These are phyloP conservation scores for Combretum micranthum DNA, from an alignment of 345 rosid genomes.

Conservation along the genomic window DNA sequence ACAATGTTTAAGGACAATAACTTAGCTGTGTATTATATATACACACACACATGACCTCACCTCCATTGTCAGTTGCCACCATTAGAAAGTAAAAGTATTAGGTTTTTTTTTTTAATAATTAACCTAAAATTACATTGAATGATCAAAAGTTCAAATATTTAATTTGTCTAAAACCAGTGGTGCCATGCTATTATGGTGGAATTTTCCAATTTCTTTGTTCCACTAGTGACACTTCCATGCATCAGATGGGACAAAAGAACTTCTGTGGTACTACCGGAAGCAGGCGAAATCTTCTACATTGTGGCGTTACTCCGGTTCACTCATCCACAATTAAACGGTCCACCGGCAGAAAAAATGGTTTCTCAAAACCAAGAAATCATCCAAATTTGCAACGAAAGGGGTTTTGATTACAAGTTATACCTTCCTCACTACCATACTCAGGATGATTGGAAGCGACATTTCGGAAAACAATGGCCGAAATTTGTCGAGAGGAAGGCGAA, in stretches of 20 bases:
- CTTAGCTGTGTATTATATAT: too few relatives aligned
- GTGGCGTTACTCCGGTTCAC: slow-evolving; percentile 78
- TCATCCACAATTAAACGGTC: slow-evolving; percentile 24
- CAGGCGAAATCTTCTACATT: slow-evolving; percentile 75
- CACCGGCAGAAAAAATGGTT: slow-evolving; percentile 41
- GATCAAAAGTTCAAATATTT: too few relatives aligned
- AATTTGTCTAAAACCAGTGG: too few relatives aligned
- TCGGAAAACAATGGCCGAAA: slow-evolving; percentile 66
- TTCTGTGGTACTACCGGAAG: slow-evolving; percentile 52
- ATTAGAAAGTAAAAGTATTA: too few relatives aligned
- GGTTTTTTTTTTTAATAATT: too few relatives aligned
- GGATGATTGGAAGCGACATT: slow-evolving; percentile 81
- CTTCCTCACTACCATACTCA: slow-evolving; percentile 74
- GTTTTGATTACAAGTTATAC: slow-evolving; percentile 74
- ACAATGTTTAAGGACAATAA: too few relatives aligned
- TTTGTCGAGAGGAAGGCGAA: slow-evolving; percentile 56
- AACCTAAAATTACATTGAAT: too few relatives aligned
- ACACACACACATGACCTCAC: too few relatives aligned
- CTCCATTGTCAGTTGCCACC: too few relatives aligned
- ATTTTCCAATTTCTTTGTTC: too few relatives aligned
- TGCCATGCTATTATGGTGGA: too few relatives aligned
- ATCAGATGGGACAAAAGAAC: slow-evolving; percentile 71
- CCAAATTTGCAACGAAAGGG: slow-evolving; percentile 35
- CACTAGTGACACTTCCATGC: too few relatives aligned
- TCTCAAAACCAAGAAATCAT: slow-evolving; percentile 60